These are phyloP conservation scores for Candida hungchunana DNA, from an alignment of 805 yeast genomes.

Conservation along the genomic window DNA sequence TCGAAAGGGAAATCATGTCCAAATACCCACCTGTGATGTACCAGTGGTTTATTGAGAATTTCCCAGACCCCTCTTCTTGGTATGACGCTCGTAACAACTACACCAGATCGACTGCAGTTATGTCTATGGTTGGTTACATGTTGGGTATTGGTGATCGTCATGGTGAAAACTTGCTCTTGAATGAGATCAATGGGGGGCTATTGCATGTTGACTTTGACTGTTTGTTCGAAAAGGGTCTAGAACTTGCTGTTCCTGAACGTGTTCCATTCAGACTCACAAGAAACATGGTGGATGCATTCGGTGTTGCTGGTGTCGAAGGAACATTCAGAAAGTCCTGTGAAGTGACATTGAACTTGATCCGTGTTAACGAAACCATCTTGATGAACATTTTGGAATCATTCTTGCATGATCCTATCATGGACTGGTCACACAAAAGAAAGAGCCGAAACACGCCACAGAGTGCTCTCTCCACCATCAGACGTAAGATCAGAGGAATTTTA, in stretches of 20 bases:
- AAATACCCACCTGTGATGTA: slow-evolving; percentile 67
- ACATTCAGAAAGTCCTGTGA: slow-evolving; percentile 82
- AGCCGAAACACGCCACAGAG: slow-evolving; percentile 50
- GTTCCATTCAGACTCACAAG: slow-evolving; percentile 93
- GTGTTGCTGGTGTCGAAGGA: slow-evolving; percentile 87
- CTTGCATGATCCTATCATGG: slow-evolving; percentile 86
- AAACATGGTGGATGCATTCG: slow-evolving; percentile 85
- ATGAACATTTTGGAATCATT: slow-evolving; percentile 92
- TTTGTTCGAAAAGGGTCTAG: slow-evolving; percentile 77
- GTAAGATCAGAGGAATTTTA: slow-evolving; percentile 79
- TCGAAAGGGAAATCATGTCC: slow-evolving; percentile 27
- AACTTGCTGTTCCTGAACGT: slow-evolving; percentile 79
- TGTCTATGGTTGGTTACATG: slow-evolving; percentile 95
- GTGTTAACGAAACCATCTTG: slow-evolving; percentile 76
- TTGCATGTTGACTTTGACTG: slow-evolving; percentile 97
- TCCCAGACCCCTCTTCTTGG: slow-evolving; percentile 90
- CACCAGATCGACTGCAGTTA: slow-evolving; percentile 82
- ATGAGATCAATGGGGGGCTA: slow-evolving; percentile 69
- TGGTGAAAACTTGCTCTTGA: slow-evolving; percentile 81
- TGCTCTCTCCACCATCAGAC: slow-evolving; percentile 66
- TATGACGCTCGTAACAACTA: slow-evolving; percentile 70
- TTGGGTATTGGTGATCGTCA: slow-evolving; percentile 96
- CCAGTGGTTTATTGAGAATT: slow-evolving; percentile 83
- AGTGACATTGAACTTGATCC: slow-evolving; percentile 66
- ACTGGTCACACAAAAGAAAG: slow-evolving; percentile 53